Conservation (phyloP, 2,329 filamentous ascomycete species). For the Pseudogymnoascus sp. region DNA sequence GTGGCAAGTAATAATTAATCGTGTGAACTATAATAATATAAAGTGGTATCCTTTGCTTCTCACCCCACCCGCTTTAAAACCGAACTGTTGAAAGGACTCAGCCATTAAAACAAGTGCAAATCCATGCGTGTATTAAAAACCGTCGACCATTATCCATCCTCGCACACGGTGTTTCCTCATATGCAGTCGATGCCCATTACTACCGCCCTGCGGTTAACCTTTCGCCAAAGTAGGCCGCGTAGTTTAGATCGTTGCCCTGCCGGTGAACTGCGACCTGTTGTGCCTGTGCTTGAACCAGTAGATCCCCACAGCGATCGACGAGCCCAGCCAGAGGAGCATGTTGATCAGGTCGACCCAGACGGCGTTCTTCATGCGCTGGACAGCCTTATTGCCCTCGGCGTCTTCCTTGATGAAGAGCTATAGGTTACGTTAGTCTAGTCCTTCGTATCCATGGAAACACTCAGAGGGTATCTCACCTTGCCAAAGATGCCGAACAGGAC, state of each 20-base stretch:
- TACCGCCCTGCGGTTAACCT: neutral
- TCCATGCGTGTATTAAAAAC: slow-evolving; percentile 1
- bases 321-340: slow-evolving; percentile 67
- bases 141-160: neutral
- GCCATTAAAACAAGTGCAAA: neutral
- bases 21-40: slow-evolving; percentile 7
- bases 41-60: slow-evolving; percentile 5
- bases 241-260: slow-evolving; percentile 45
- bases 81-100: neutral
- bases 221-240: neutral
- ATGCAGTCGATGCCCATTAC: neutral
- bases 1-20: neutral
- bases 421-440: neutral
- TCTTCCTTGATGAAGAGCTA: slow-evolving; percentile 65
- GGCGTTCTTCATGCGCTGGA: slow-evolving; percentile 74
- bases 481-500: slow-evolving; percentile 78
- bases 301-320: slow-evolving; percentile 43
- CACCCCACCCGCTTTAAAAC: neutral
- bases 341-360: slow-evolving; percentile 76
- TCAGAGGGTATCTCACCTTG: slow-evolving; percentile 33
- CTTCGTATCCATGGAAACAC: neutral
- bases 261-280: slow-evolving; percentile 47
- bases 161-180: neutral
- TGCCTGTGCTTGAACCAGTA: slow-evolving; percentile 53
- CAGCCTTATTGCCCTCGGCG: slow-evolving; percentile 51